These are phyloP conservation scores for Aspergillus novofumigatus DNA, from an alignment of 2,329 filamentous ascomycete genomes.

Conservation along the genomic window DNA sequence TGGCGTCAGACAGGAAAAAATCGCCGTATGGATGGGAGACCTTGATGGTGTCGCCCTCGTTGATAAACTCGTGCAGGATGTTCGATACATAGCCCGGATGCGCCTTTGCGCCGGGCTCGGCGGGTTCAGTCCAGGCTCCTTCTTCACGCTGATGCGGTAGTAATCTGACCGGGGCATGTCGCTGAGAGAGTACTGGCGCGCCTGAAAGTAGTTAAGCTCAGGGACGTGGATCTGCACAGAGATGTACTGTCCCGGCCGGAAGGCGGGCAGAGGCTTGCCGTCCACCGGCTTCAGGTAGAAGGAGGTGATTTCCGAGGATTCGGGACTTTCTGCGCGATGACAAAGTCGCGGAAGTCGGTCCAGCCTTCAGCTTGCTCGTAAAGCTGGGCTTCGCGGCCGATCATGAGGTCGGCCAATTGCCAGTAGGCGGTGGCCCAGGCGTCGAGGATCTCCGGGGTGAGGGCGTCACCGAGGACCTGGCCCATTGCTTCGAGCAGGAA, in stretches of 20 bases:
- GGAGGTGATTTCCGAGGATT: slow-evolving; percentile 63
- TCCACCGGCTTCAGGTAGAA: slow-evolving; percentile 66
- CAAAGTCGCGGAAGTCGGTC: slow-evolving; percentile 63
- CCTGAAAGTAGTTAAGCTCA: slow-evolving; percentile 57
- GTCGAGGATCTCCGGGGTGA: slow-evolving; percentile 57
- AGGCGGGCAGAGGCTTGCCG: slow-evolving; percentile 55
- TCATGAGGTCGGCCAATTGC: slow-evolving; percentile 66
- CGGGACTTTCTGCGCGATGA: slow-evolving; percentile 58
- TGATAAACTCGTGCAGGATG: slow-evolving; percentile 59
- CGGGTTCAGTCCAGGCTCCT: slow-evolving; percentile 49
- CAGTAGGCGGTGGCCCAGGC: slow-evolving; percentile 69
- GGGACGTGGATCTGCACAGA: slow-evolving; percentile 58
- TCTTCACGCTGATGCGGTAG: slow-evolving; percentile 69
- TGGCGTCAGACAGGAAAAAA: slow-evolving; percentile 47
- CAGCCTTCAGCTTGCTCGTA: slow-evolving; percentile 50
- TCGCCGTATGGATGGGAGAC: slow-evolving; percentile 64
- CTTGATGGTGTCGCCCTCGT: slow-evolving; percentile 58
- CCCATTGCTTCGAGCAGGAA: slow-evolving; percentile 63
- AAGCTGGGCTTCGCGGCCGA: slow-evolving; percentile 57
- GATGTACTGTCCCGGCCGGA: slow-evolving; percentile 69
- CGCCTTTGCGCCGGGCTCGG: slow-evolving; percentile 33
- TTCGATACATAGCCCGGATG: slow-evolving; percentile 66
- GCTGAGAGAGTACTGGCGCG: slow-evolving; percentile 68
- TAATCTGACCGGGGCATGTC: slow-evolving; percentile 58
- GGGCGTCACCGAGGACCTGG: slow-evolving; percentile 62